Evolutionary conservation across 2,329 filamentous ascomycete species (phyloP).

Genomic region (Botryotinia narcissicola): DNA sequence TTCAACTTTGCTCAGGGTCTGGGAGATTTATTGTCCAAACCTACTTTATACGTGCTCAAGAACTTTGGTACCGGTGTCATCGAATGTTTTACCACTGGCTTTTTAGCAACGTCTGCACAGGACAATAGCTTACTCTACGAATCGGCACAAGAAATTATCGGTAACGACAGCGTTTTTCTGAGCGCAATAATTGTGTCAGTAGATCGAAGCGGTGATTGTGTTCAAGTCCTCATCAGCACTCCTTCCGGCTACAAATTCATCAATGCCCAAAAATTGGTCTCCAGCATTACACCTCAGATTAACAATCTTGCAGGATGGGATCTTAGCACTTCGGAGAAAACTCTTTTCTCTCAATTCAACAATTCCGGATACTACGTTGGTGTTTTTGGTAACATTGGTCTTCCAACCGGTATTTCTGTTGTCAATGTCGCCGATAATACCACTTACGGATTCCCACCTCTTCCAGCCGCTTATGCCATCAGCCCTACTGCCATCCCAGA

Average conservation of each 20-base stretch:
- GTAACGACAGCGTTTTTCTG: slow-evolving; percentile 23
- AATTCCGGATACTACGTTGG: slow-evolving; percentile 42
- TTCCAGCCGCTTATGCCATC: slow-evolving; percentile 38
- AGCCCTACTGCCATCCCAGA: slow-evolving; percentile 25
- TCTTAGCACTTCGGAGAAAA: slow-evolving; percentile 39
- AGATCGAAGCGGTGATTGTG: slow-evolving; percentile 23
- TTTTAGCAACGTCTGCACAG: slow-evolving; percentile 20
- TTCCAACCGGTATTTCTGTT: slow-evolving; percentile 33
- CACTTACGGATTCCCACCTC: slow-evolving; percentile 36
- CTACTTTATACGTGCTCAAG: slow-evolving; percentile 49
- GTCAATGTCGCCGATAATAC: slow-evolving; percentile 34
- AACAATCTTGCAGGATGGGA: slow-evolving; percentile 41
- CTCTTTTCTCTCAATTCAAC: slow-evolving; percentile 42
- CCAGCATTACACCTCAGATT: slow-evolving; percentile 44
- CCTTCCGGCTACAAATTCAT: slow-evolving; percentile 39
- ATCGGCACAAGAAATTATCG: slow-evolving; percentile 11
- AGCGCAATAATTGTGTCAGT: slow-evolving; percentile 25
- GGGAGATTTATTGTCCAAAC: slow-evolving; percentile 44
- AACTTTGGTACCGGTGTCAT: slow-evolving; percentile 37
- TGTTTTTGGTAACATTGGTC: slow-evolving; percentile 42
- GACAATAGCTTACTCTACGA: slow-evolving; percentile 29
- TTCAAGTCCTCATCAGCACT: slow-evolving; percentile 38
- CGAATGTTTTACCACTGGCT: slow-evolving; percentile 20
- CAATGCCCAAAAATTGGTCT: slow-evolving; percentile 43
- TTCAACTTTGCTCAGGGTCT: slow-evolving; percentile 45